phyloP scores from a whole-genome alignment of 2,329 filamentous ascomycete genomes.

The Calonectria multiphialidica region DNA sequence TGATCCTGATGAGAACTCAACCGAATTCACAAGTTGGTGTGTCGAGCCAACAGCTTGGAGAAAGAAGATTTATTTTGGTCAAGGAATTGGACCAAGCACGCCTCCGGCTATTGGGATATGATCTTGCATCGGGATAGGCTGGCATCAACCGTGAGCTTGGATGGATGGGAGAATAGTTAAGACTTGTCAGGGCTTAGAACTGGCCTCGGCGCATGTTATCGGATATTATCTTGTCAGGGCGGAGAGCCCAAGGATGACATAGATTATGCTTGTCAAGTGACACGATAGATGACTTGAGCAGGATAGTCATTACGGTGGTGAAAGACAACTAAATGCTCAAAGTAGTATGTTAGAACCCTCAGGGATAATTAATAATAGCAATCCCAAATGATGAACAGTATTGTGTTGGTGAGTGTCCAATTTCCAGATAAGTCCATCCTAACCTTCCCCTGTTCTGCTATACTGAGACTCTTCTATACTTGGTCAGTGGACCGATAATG shows the following conservation, averaged over 20 bases:
- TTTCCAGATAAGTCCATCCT: too few relatives aligned
- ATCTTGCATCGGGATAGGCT: not conserved
- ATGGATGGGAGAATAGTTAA: not conserved
- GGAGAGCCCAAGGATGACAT: not conserved
- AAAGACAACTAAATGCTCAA: not conserved
- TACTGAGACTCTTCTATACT: too few relatives aligned
- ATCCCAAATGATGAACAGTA: too few relatives aligned
- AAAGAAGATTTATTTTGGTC: slow-evolving; percentile 12
- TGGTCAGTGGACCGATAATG: too few relatives aligned
- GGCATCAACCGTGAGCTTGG: not conserved
- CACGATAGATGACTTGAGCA: not conserved
- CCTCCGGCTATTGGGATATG: not conserved
- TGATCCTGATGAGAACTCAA: slow-evolving; percentile 33
- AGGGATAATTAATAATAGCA: too few relatives aligned
- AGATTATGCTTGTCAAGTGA: too few relatives aligned
- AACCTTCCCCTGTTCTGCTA: too few relatives aligned
- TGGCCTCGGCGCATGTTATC: not conserved
- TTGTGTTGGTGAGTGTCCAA: too few relatives aligned
- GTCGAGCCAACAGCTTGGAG: not conserved
- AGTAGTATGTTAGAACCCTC: too few relatives aligned
- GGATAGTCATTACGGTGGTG: not conserved
- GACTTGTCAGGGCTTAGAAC: too few relatives aligned
- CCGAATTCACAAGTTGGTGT: slow-evolving; percentile 26
- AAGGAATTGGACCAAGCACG: not conserved
- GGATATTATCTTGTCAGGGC: not conserved